Conservation (phyloP, 1,139 yeast species). For the Yamadazyma kanchanaburiensis region DNA sequence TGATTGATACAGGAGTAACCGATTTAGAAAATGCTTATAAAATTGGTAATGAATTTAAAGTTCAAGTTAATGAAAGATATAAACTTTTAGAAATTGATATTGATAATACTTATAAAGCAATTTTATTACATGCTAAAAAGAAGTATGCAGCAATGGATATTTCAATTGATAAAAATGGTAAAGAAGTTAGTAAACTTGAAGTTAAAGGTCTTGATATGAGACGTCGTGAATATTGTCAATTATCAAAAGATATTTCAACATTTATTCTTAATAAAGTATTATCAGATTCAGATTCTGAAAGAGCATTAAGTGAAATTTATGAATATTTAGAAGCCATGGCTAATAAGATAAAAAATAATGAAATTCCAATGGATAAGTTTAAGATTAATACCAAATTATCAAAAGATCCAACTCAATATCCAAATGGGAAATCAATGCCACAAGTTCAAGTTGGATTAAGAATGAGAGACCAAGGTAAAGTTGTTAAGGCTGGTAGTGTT, state of each 20-base stretch:
- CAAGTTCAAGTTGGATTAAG: slow-evolving; percentile 91
- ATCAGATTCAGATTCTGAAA: slow-evolving; percentile 74
- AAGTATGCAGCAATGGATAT: slow-evolving; percentile 91
- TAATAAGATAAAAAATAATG: slow-evolving; percentile 54
- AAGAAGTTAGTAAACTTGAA: slow-evolving; percentile 60
- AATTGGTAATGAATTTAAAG: slow-evolving; percentile 83
- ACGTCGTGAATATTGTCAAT: slow-evolving; percentile 93
- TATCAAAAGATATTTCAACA: slow-evolving; percentile 84
- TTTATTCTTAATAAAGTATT: slow-evolving; percentile 71
- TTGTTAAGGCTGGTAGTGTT: slow-evolving; percentile 85
- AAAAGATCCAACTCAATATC: slow-evolving; percentile 71
- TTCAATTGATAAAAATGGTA: slow-evolving; percentile 45
- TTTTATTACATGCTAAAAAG: slow-evolving; percentile 91
- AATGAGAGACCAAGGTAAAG: slow-evolving; percentile 74
- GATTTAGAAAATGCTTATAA: slow-evolving; percentile 69
- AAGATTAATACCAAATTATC: slow-evolving; percentile 73
- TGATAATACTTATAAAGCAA: slow-evolving; percentile 85
- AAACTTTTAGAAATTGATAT: slow-evolving; percentile 87
- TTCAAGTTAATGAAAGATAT: slow-evolving; percentile 84
- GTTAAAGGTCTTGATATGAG: slow-evolving; percentile 97
- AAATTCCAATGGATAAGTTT: slow-evolving; percentile 61
- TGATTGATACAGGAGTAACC: slow-evolving; percentile 89
- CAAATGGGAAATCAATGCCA: slow-evolving; percentile 82
- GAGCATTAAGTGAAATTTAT: slow-evolving; percentile 70
- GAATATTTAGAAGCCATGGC: slow-evolving; percentile 65